Evolutionary conservation across 805 yeast genomes (phyloP), one percentile per base, ranked within the genome.

Genomic region (Yarrowia keelungensis): DNA sequence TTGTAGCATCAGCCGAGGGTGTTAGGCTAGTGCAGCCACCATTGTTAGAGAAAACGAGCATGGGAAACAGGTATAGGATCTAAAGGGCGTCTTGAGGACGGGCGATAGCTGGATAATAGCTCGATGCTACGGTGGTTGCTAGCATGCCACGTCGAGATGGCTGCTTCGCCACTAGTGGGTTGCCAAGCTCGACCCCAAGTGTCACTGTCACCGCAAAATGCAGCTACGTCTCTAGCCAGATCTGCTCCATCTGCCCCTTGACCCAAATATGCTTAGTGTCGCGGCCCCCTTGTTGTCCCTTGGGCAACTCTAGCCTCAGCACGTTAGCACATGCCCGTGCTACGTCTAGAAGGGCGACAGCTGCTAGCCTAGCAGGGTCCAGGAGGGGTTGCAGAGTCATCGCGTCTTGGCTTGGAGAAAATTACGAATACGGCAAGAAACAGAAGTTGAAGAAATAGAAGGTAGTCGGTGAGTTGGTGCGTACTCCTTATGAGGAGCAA

Each of bases 181-280:
- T 19, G 59, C 45, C 59, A 53, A 53, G 59, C 36, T 16, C 8
- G 12, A 16, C 8, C 4, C 45, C 8, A 15, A 1, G n/a, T 19
- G 36, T 19, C 45, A 51, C 58, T 19, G 45, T 39, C 43, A 49
- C 54, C 54, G 32, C 19, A 8, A 2, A 16, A 50, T 50, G 56
- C 56, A 50, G 26, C 56, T 16, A n/a, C n/a, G 1, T 19, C 43
- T 51, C 58, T 51, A 51, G 58, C 43, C 43, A 36, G 58, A 51
- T 53, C 59, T 36, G 11, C 43, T 19, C 32, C 59, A 53, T 53
- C 59, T 53, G 59, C 59, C 59, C 59, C 59, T 51, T 51, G 58
- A n/a, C 32, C 58, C 58, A 51, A 51, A 36, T 16, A 51, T 51
- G 58, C 58, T 51, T 51, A 19, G 58, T 39, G 19, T 14, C 35